Evolutionary conservation across 768 basidiomycete species (phyloP), one percentile per base, ranked within the genome.

Genomic region (Leccinum fibrillosum): DNA sequence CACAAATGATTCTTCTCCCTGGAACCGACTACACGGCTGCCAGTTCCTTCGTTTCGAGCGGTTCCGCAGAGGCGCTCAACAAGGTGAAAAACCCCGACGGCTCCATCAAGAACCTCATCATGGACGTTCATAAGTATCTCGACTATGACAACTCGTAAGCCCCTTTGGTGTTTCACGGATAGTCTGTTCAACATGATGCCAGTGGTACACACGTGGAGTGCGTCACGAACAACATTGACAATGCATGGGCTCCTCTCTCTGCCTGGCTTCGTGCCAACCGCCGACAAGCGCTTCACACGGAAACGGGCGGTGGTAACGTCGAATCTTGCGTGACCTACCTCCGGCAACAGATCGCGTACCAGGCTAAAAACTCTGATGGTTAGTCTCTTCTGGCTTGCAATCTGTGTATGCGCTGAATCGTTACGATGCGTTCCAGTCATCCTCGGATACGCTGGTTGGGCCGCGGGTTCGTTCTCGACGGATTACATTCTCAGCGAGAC

Each of bases 121-220:
- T 86, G 63, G 85, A 86, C 62, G 83, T 85, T 2, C 85, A 86
- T 76, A 81, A 83, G 66, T 86, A 85, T 70, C 78, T 83, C 51
- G 84, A 86, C 68, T 72, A 64, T 15, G 82, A 85, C 62, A 80
- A 78, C 66, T 81, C 77, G 56, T 79, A 65, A 69, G 76, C 55
- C 21, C 58, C 35, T 66, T 64, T n/a, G 8, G 49, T 17, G 21
- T 60, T 11, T 49, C 13, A 5, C 5, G 25, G 2, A 68, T 23
- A 26, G n/a, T 42, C 39, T n/a, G 39, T 42, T 42, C 62, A 77
- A 68, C 25, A 78, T 73, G 56, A 77, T 78, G n/a, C 15, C n/a
- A 63, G 76, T 53, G 66, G 69, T 3, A 78, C 78, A 26, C 39
- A 42, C 10, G n/a, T 10, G 39, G 39, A 42, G n/a, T 86, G 86